Evolutionary conservation across 192 early-diverging fungal genomes (phyloP).

Genomic region (Chytriomyces sp.): DNA sequence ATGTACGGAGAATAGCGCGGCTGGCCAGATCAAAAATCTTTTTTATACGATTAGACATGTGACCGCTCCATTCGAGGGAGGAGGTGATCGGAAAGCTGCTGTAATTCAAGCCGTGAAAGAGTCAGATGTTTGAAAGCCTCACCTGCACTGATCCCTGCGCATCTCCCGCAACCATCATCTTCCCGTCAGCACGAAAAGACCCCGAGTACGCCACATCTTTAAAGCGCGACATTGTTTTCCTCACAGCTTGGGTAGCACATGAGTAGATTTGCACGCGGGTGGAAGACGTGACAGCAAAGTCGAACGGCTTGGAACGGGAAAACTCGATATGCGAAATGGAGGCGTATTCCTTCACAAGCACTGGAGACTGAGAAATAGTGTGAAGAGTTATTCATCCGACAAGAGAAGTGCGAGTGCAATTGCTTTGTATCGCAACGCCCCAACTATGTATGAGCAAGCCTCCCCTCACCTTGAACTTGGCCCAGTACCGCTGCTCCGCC

Average conservation of each 20-base stretch:
- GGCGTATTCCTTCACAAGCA: conserved; percentile 86
- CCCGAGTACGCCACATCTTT: conserved; percentile 84
- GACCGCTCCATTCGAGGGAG: too few relatives aligned
- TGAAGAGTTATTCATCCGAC: background rate
- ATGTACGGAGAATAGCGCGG: conserved; percentile 62
- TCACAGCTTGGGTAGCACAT: conserved; percentile 78
- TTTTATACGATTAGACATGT: too few relatives aligned
- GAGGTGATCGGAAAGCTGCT: too few relatives aligned
- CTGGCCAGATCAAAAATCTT: conserved; percentile 60
- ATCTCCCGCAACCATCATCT: conserved; percentile 93
- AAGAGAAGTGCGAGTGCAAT: background rate
- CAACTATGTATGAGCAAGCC: background rate
- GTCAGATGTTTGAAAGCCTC: background rate
- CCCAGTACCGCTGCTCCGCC: conserved; percentile 76
- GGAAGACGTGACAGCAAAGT: conserved; percentile 89
- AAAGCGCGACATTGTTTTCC: conserved; percentile 93
- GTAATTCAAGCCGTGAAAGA: too few relatives aligned
- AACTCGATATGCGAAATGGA: conserved; percentile 84
- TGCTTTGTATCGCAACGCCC: background rate
- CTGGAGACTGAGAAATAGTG: conserved; percentile 65
- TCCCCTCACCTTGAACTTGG: conserved; percentile 69
- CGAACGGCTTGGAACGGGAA: conserved; percentile 76
- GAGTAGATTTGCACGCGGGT: conserved; percentile 92
- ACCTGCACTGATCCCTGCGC: conserved; percentile 82
- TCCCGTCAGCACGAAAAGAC: conserved; percentile 82